Conservation (phyloP, 2,329 filamentous ascomycete species). For the Aureobasidium vineae region DNA sequence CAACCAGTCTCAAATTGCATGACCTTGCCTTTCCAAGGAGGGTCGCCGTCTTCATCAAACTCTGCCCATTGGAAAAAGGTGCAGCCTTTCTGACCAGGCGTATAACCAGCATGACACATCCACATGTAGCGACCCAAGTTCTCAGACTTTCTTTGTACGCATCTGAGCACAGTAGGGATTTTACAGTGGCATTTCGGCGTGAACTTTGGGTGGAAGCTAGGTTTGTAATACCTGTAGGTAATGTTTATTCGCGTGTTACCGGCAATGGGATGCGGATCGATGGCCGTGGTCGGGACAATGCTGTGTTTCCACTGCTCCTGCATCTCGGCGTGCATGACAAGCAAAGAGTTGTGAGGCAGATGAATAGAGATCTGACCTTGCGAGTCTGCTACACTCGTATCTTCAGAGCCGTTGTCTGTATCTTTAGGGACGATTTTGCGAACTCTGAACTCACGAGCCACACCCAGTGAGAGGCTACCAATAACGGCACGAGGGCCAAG, state of each 20-base stretch:
- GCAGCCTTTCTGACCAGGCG: constrained; percentile 65
- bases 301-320: constrained; percentile 96
- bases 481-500: constrained; percentile 86
- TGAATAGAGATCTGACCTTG: constrained; percentile 90
- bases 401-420: constrained; percentile 47
- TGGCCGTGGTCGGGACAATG: constrained; percentile 69
- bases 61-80: constrained; percentile 81
- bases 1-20: background rate
- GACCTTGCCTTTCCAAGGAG: constrained; percentile 54
- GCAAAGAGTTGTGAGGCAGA: constrained; percentile 86
- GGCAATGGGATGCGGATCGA: constrained; percentile 81
- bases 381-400: constrained; percentile 53
- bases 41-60: constrained; percentile 83
- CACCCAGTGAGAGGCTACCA: constrained; percentile 84
- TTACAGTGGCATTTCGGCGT: constrained; percentile 78
- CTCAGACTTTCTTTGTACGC: constrained; percentile 74
- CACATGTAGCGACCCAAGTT: constrained; percentile 82
- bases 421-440: constrained; percentile 65
- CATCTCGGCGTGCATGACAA: constrained; percentile 98
- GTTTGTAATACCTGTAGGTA: constrained; percentile 85
- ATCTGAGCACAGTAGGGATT: constrained; percentile 67
- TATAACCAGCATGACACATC: constrained; percentile 82
- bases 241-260: constrained; percentile 84
- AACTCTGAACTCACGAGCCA: constrained; percentile 89
- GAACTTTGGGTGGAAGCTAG: constrained; percentile 69